phyloP scores from a whole-genome alignment of 129 eudicot species.

The Chrysanthemum lavandulifolium region DNA sequence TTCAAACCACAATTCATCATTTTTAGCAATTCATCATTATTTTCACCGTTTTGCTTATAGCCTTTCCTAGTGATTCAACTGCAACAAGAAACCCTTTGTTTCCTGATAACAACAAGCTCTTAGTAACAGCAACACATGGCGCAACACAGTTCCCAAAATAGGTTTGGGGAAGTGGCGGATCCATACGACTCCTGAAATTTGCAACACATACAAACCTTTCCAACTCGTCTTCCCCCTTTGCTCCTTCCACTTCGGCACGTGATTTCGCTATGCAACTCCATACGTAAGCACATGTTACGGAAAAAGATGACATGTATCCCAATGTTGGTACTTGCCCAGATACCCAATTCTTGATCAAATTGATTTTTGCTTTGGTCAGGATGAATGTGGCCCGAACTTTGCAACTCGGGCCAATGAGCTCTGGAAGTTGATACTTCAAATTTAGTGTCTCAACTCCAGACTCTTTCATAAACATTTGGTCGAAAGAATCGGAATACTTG shows the following conservation, averaged over 20 bases:
- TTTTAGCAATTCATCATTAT: constrained; percentile 17
- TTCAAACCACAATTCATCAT: constrained; percentile 21
- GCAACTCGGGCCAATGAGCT: background rate
- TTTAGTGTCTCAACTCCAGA: constrained; percentile 4
- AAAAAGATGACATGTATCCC: constrained; percentile 39
- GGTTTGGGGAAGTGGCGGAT: constrained; percentile 44
- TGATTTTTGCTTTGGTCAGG: constrained; percentile 17
- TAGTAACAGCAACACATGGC: background rate
- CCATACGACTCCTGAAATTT: constrained; percentile 31
- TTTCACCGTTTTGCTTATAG: constrained; percentile 17
- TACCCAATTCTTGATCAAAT: constrained; percentile 31
- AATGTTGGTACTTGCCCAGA: background rate
- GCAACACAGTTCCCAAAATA: constrained; percentile 49
- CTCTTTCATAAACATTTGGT: constrained; percentile 11
- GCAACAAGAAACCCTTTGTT: constrained; percentile 33
- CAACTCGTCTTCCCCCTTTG: constrained; percentile 6
- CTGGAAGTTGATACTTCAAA: background rate
- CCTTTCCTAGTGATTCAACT: constrained; percentile 22
- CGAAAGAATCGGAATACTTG: constrained; percentile 23
- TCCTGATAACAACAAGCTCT: constrained; percentile 12
- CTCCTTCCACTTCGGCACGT: background rate
- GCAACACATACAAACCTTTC: constrained; percentile 27
- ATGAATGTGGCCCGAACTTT: constrained; percentile 40
- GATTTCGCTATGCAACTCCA: constrained; percentile 47
- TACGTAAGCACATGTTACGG: constrained; percentile 29